Percentiles rank a stretch among this genome's conserved stretches.
Conservation (phyloP, 768 basidiomycete species). For the Collybia sordida region DNA sequence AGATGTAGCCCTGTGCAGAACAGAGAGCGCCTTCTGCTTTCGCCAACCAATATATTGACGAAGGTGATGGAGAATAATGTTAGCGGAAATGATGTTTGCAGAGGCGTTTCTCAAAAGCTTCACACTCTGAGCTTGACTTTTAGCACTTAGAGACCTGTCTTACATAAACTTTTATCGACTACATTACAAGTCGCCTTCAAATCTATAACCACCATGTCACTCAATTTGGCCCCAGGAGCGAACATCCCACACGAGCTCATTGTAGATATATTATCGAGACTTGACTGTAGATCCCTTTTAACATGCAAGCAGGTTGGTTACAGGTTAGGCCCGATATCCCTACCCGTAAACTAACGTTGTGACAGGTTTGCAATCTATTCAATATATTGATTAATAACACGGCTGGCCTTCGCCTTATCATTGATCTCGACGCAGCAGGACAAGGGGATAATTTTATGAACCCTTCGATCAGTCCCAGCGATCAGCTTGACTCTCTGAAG, state of each 20-base stretch:
- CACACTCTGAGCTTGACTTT: too few relatives aligned
- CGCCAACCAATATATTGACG: background rate
- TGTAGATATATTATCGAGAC: conserved; percentile 6
- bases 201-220: background rate
- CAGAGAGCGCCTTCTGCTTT: too few relatives aligned
- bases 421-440: conserved; percentile 46
- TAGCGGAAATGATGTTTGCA: background rate
- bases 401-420: conserved; percentile 35
- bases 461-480: conserved; percentile 19
- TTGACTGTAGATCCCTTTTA: conserved; percentile 19
- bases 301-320: conserved; percentile 24
- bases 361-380: conserved; percentile 33
- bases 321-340: background rate
- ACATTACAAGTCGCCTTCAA: background rate
- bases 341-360: background rate
- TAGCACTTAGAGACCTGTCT: too few relatives aligned
- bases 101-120: too few relatives aligned
- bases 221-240: background rate
- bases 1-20: too few relatives aligned
- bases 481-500: conserved; percentile 37
- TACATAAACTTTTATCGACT: too few relatives aligned
- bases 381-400: conserved; percentile 23
- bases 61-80: background rate
- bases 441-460: conserved; percentile 35
- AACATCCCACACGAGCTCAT: conserved; percentile 17